phyloP scores from a whole-genome alignment of 225 moss, liverwort and hornwort species.

The Pseudoscleropodium purum region DNA sequence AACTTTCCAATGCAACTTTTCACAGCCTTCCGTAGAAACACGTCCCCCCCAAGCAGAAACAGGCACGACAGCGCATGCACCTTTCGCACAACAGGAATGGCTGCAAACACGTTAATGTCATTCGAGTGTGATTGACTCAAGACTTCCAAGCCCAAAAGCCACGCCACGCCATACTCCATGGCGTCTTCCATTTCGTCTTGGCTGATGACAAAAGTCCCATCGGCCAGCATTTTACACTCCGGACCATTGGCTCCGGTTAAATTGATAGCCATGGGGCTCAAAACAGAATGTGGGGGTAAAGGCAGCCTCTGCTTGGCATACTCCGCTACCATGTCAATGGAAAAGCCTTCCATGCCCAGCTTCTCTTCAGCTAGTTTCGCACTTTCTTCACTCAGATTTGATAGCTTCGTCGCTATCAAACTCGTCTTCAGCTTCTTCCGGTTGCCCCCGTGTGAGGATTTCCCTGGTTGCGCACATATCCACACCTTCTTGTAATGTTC shows the following conservation, averaged over 20 bases:
- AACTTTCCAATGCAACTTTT: background rate
- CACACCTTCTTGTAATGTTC: constrained; percentile 50
- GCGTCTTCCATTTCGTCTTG: constrained; percentile 11
- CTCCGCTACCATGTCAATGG: constrained; percentile 31
- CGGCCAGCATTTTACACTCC: constrained; percentile 23
- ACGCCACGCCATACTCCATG: constrained; percentile 19
- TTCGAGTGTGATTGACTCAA: constrained; percentile 7
- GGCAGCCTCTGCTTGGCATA: constrained; percentile 80
- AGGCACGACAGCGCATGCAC: constrained; percentile 26
- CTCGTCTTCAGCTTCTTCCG: constrained; percentile 22
- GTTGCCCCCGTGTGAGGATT: background rate
- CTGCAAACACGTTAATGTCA: background rate
- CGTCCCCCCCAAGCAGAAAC: constrained; percentile 21
- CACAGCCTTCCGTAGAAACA: background rate
- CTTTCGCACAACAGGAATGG: constrained; percentile 16
- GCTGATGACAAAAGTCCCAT: constrained; percentile 22
- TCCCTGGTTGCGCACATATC: constrained; percentile 20
- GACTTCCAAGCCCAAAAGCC: constrained; percentile 27
- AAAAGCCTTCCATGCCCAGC: background rate
- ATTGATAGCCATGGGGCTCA: constrained; percentile 60
- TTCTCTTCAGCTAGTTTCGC: constrained; percentile 21
- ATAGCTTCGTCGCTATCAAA: constrained; percentile 23
- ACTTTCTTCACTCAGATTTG: constrained; percentile 30
- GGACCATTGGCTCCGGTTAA: background rate
- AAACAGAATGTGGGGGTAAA: constrained; percentile 56